A percentile compares a stretch with the other conserved stretches of the same genome.
These are phyloP conservation scores for Russula olivacea DNA, from an alignment of 768 basidiomycete genomes.

Conservation along the genomic window DNA sequence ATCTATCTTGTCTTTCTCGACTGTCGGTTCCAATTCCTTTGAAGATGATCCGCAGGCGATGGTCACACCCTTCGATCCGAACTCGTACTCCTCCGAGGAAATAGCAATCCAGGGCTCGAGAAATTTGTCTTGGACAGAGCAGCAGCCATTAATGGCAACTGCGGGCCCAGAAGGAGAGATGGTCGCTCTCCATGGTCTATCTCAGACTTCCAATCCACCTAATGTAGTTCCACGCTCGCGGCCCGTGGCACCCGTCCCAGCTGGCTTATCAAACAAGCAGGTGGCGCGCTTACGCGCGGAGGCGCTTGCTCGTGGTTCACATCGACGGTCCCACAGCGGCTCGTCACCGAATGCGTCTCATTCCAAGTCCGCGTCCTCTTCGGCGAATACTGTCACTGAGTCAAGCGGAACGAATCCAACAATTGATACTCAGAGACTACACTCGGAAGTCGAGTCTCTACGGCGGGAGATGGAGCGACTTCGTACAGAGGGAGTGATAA, in stretches of 20 bases:
- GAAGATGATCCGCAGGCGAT: neutral
- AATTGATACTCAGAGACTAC: neutral
- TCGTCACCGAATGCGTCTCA: neutral
- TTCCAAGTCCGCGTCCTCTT: neutral
- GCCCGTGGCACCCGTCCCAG: neutral
- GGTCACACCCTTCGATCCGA: constrained; percentile 6
- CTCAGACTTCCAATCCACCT: neutral
- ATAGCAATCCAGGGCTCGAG: neutral
- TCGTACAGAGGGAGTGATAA: constrained; percentile 26
- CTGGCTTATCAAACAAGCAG: constrained; percentile 14
- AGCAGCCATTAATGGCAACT: neutral
- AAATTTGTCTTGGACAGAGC: neutral
- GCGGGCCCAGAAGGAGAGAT: neutral
- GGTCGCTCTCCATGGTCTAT: neutral
- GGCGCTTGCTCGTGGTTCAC: too few species aligned
- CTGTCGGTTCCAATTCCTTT: neutral
- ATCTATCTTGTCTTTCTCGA: neutral
- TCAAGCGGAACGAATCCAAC: neutral
- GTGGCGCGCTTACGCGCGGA: constrained; percentile 9
- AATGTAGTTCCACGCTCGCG: neutral
- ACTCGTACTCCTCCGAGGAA: neutral
- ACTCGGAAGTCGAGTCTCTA: constrained; percentile 30
- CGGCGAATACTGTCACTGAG: neutral
- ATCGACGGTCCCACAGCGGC: neutral
- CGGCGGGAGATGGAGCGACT: constrained; percentile 29